Evolutionary conservation across 371 early-diverging fungal genomes (phyloP).

Genomic region (Mucor irregularis): DNA sequence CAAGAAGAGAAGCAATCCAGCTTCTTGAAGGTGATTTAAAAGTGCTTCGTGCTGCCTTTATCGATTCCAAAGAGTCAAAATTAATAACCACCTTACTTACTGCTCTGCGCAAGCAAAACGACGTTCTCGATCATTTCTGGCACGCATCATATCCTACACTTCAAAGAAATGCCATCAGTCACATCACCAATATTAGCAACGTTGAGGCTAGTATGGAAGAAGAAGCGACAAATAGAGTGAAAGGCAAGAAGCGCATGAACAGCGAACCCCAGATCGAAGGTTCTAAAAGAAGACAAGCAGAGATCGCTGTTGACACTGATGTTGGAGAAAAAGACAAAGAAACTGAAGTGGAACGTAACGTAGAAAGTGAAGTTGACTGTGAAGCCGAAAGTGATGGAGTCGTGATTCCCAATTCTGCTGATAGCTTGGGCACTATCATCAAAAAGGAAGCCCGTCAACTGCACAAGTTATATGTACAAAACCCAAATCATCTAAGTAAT

Average conservation of each 20-base stretch:
- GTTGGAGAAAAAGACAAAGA: too few species aligned
- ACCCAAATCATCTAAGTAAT: constrained; percentile 11
- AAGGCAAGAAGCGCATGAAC: constrained; percentile 17
- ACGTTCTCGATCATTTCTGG: constrained; percentile 7
- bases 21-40: neutral
- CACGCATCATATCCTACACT: constrained; percentile 8
- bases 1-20: constrained; percentile 47
- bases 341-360: neutral
- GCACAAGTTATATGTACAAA: constrained; percentile 3
- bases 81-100: neutral
- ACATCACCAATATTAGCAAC: constrained; percentile 6
- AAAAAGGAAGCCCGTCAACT: constrained; percentile 14
- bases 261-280: constrained; percentile 7
- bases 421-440: constrained; percentile 16
- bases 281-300: constrained; percentile 7
- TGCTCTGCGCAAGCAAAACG: constrained; percentile 1
- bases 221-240: constrained; percentile 3
- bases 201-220: constrained; percentile 10
- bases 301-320: neutral
- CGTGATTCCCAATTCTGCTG: constrained; percentile 7
- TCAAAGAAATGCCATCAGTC: constrained; percentile 4
- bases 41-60: neutral
- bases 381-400: constrained; percentile 13
- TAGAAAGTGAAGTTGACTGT: neutral
- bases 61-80: neutral